These are phyloP conservation scores for Heterobasidion irregulare DNA, from an alignment of 1,284 basidiomycete genomes.

Conservation along the genomic window DNA sequence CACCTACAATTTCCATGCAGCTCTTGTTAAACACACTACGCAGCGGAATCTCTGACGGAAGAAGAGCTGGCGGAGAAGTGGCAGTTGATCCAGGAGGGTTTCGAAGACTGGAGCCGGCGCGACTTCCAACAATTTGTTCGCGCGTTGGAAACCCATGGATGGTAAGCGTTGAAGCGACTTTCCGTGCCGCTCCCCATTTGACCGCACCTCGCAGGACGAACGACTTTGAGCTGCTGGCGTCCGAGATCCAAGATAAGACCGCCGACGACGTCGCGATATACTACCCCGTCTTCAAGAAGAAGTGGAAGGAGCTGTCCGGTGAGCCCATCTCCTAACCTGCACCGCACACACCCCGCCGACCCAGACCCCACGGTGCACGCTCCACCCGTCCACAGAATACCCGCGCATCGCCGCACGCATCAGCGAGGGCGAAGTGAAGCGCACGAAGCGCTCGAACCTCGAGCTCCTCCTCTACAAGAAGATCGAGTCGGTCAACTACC, in stretches of 20 bases:
- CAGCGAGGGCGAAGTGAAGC: constrained; percentile 78
- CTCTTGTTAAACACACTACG: neutral
- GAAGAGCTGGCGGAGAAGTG: constrained; percentile 81
- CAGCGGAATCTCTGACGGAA: constrained; percentile 83
- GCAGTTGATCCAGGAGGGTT: constrained; percentile 70
- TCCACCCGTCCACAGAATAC: constrained; percentile 41
- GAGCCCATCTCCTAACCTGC: constrained; percentile 14
- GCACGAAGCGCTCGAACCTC: constrained; percentile 80
- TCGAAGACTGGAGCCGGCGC: constrained; percentile 85
- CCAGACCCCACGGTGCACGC: neutral
- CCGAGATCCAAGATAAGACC: constrained; percentile 84
- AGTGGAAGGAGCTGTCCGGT: constrained; percentile 84
- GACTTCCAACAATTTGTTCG: constrained; percentile 92
- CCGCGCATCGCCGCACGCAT: constrained; percentile 80
- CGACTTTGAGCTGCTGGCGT: constrained; percentile 69
- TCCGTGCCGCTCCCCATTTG: neutral
- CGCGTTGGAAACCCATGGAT: constrained; percentile 82
- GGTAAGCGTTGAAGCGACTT: constrained; percentile 34
- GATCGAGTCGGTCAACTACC: constrained; percentile 74
- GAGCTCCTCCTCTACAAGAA: constrained; percentile 74
- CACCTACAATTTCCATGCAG: neutral
- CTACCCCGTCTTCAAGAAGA: constrained; percentile 82
- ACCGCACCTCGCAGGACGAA: constrained; percentile 51
- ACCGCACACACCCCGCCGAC: neutral
- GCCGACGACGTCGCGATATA: constrained; percentile 79